Conservation (phyloP, 2,329 filamentous ascomycete genomes). For the Cordyceps javanica region DNA sequence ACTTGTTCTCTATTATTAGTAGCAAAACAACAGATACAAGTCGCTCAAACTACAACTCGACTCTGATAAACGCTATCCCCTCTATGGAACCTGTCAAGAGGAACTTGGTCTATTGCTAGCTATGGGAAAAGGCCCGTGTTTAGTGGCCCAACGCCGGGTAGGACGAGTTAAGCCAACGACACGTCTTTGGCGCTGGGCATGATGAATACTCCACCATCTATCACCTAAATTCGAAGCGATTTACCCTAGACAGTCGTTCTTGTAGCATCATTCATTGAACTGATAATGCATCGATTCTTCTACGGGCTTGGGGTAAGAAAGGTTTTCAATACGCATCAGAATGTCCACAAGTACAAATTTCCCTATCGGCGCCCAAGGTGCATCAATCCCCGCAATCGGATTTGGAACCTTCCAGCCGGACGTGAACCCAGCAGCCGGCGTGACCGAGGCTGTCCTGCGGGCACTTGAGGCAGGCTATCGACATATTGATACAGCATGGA, state of each 20-base stretch:
- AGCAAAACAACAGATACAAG: too few relatives aligned
- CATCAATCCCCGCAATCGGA: neutral
- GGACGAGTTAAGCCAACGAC: too few relatives aligned
- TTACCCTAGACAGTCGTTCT: neutral
- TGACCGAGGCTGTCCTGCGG: neutral
- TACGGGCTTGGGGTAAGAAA: neutral
- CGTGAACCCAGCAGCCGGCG: neutral
- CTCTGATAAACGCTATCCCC: too few relatives aligned
- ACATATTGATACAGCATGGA: conserved; percentile 11
- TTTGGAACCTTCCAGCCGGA: conserved; percentile 7
- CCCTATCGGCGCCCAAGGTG: neutral
- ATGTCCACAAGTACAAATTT: neutral
- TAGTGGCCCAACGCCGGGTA: too few relatives aligned
- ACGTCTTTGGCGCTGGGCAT: neutral
- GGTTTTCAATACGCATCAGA: neutral
- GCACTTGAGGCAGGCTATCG: conserved; percentile 3
- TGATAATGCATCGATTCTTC: neutral
- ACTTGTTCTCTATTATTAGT: too few relatives aligned
- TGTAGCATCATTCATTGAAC: neutral
- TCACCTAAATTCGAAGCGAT: neutral
- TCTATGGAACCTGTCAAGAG: too few relatives aligned
- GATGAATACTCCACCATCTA: neutral
- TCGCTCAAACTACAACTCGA: too few relatives aligned
- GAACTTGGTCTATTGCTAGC: too few relatives aligned
- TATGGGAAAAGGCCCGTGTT: too few relatives aligned